Conservation (phyloP, 441 rosid genomes). For the Populus hybrid region DNA sequence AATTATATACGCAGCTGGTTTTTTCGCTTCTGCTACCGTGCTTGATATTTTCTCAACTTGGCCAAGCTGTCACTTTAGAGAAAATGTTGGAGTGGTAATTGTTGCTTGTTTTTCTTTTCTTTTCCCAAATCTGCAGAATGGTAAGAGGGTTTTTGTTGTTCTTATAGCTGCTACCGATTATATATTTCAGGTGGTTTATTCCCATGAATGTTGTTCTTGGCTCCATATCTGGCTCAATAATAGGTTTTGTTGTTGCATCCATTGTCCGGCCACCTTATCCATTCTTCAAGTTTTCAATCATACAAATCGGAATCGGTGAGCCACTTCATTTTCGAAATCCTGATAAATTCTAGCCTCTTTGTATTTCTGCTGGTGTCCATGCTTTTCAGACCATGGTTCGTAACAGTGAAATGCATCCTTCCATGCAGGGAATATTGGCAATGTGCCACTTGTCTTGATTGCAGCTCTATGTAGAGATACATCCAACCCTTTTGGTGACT, state of each 20-base stretch:
- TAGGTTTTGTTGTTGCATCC: slow-evolving; percentile 61
- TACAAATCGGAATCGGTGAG: slow-evolving; percentile 88
- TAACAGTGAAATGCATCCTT: slow-evolving; percentile 6
- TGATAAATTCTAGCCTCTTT: background rate
- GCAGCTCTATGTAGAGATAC: slow-evolving; percentile 84
- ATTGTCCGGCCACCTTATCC: slow-evolving; percentile 86
- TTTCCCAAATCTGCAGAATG: background rate
- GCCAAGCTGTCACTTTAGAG: slow-evolving; percentile 81
- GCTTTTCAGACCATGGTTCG: slow-evolving; percentile 1
- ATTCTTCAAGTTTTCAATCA: slow-evolving; percentile 79
- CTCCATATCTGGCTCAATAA: slow-evolving; percentile 67
- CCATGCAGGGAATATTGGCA: slow-evolving; percentile 90
- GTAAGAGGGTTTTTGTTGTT: background rate
- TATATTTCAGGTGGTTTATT: slow-evolving; percentile 87
- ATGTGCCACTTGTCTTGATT: slow-evolving; percentile 92
- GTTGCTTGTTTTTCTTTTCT: background rate
- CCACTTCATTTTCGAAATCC: slow-evolving; percentile 5
- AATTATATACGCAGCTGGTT: slow-evolving; percentile 57
- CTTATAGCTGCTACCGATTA: slow-evolving; percentile 7
- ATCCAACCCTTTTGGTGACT: slow-evolving; percentile 86
- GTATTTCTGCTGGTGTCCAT: background rate
- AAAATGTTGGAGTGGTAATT: slow-evolving; percentile 86
- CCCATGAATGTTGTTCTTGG: slow-evolving; percentile 77
- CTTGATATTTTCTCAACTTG: slow-evolving; percentile 92
- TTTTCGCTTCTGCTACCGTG: slow-evolving; percentile 97